phyloP scores from a whole-genome alignment of 441 rosid genomes.

The Euphorbia celastroides region DNA sequence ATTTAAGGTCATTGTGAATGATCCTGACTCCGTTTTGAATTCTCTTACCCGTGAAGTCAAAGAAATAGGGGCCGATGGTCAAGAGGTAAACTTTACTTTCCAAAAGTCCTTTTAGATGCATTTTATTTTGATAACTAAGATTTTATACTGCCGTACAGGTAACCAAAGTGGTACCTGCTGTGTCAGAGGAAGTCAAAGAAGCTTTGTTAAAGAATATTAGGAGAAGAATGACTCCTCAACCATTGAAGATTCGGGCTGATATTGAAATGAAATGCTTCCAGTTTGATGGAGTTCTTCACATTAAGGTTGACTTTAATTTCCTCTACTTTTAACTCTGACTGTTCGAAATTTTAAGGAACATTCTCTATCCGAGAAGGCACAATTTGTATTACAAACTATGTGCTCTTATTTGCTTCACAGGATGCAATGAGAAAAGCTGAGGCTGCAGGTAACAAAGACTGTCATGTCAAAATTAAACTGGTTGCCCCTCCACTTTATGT shows the following conservation, averaged over 20 bases:
- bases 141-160: slow-evolving; percentile 36
- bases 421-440: slow-evolving; percentile 95
- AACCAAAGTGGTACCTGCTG: slow-evolving; percentile 73
- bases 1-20: slow-evolving; percentile 81
- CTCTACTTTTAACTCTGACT: background rate
- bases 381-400: slow-evolving; percentile 8
- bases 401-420: slow-evolving; percentile 33
- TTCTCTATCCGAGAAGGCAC: slow-evolving; percentile 3
- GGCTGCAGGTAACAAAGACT: slow-evolving; percentile 85
- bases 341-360: background rate
- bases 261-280: slow-evolving; percentile 95
- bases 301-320: slow-evolving; percentile 48
- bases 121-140: slow-evolving; percentile 15
- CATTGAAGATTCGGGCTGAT: slow-evolving; percentile 92
- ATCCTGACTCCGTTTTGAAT: slow-evolving; percentile 82
- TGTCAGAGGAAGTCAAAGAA: slow-evolving; percentile 83
- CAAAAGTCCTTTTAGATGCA: background rate
- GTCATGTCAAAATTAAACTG: slow-evolving; percentile 91
- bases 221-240: slow-evolving; percentile 98
- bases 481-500: slow-evolving; percentile 99
- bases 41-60: slow-evolving; percentile 78
- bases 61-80: slow-evolving; percentile 84
- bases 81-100: slow-evolving; percentile 51
- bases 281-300: slow-evolving; percentile 96
- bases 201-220: slow-evolving; percentile 77